Evolutionary conservation across 495 filamentous ascomycete genomes (phyloP).

Genomic region (Paragyromitra xinjiangensis): DNA sequence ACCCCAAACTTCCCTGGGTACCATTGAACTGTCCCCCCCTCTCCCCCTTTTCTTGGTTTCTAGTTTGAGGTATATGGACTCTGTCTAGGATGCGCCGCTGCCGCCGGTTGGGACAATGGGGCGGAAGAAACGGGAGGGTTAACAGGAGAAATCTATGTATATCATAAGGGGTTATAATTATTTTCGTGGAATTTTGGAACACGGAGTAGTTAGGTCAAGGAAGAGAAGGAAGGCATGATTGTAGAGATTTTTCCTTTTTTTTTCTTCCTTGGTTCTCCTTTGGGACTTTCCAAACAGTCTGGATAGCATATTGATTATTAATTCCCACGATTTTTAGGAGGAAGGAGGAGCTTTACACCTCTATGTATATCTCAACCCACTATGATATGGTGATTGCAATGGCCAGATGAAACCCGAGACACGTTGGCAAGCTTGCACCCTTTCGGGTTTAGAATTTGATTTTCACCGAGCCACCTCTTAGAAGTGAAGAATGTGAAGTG

Average conservation of each 20-base stretch:
- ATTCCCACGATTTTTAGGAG: conserved; percentile 32
- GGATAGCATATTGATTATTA: conserved; percentile 46
- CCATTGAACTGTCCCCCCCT: conserved; percentile 12
- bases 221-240: conserved; percentile 28
- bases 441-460: conserved; percentile 45
- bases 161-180: conserved; percentile 33
- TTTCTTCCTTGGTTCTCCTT: conserved; percentile 29
- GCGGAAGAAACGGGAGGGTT: not conserved
- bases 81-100: conserved; percentile 10
- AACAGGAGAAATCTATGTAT: conserved; percentile 28
- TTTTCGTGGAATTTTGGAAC: conserved; percentile 37
- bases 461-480: conserved; percentile 46
- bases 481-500: conserved; percentile 29
- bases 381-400: conserved; percentile 43
- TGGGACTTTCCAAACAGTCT: conserved; percentile 43
- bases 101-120: conserved; percentile 25
- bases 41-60: conserved; percentile 32
- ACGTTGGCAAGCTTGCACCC: conserved; percentile 48
- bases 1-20: conserved; percentile 32
- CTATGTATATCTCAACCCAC: conserved; percentile 46
- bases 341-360: conserved; percentile 27
- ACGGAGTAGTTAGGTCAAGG: conserved; percentile 31
- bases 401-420: conserved; percentile 52
- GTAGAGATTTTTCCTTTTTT: conserved; percentile 34
- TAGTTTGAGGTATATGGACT: conserved; percentile 39